These are phyloP conservation scores for Flaveria ramosissima DNA, from an alignment of 129 eudicot genomes.

Conservation along the genomic window DNA sequence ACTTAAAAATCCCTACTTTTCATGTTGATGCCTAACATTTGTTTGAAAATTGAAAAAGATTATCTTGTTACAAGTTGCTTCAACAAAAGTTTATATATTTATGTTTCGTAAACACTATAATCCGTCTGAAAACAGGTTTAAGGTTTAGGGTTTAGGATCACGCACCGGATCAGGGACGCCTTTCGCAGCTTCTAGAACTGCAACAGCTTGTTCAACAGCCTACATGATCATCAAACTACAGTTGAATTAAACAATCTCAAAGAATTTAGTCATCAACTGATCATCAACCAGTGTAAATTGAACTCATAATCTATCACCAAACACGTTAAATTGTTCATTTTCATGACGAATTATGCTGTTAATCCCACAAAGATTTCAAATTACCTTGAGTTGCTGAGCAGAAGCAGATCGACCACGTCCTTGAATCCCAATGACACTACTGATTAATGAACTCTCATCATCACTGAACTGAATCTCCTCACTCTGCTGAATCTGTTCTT, in stretches of 20 bases:
- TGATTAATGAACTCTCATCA: slow-evolving; percentile 62
- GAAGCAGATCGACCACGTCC: slow-evolving; percentile 99
- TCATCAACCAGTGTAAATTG: neutral
- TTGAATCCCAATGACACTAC: slow-evolving; percentile 84
- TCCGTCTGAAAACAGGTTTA: neutral
- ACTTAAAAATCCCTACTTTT: neutral
- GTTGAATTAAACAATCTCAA: neutral
- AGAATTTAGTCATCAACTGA: neutral
- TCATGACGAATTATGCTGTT: neutral
- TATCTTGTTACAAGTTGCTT: neutral
- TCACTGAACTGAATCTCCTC: slow-evolving; percentile 40
- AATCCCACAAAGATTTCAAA: neutral
- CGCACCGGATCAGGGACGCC: slow-evolving; percentile 80
- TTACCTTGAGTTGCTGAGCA: slow-evolving; percentile 77
- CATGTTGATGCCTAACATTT: neutral
- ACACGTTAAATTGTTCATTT: neutral
- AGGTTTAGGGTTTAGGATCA: neutral
- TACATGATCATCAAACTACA: slow-evolving; percentile 31
- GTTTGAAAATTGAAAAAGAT: neutral
- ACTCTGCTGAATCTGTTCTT: slow-evolving; percentile 30
- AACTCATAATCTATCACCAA: neutral
- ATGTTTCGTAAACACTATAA: neutral
- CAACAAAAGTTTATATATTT: no score
- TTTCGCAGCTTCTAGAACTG: slow-evolving; percentile 59
- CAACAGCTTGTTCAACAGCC: slow-evolving; percentile 87